Evolutionary conservation across 441 rosid species (phyloP), one percentile per base, ranked within the genome.

Genomic region (Metrosideros polymorpha): DNA sequence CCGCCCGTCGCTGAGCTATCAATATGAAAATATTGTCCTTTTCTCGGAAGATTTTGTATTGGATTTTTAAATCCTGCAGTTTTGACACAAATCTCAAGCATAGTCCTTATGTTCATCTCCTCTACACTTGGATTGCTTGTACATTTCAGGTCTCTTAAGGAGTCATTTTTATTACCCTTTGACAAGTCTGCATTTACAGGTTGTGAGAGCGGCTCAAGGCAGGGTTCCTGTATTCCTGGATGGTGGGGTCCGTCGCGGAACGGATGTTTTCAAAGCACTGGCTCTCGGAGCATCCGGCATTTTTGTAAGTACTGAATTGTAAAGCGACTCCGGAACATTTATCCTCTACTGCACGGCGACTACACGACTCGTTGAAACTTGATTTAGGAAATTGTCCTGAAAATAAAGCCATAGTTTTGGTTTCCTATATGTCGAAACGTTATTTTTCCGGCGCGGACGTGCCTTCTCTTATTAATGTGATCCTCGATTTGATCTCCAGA

Each of bases 191-290:
- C 87, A 83, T 77, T 84, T 18, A 43, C 87, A 98, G 98, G 97
- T 96, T 32, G 98, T 95, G n/a, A 94, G 94, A 89, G 98, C 98
- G 83, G 95, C 94, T 77, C 93, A 93, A 89, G 98, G 98, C 84
- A 92, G 92, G 82, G 89, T 98, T 85, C 99, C 98, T 17, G 98
- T 98, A 30, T 96, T 95, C 83, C 95, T 97, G 6, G 98, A 97
- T 53, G 99, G 99, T n/a, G 99, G 99, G 24, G 93, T 97, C 86
- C 96, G 99, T 27, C 98, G 98, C 43, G 99, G 99, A 87, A 97
- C 99, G 25, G 84, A 83, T 30, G 63, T 83, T 49, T 83, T 83
- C 84, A 83, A 53, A 1, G 84, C 84, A 13, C 84, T 83, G 45
- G 84, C 84, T 32, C 47, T 83, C 0, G 84, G 84, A 39, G 84